Conservation (phyloP, 2,329 filamentous ascomycete genomes). For the Colletotrichum sp. region DNA sequence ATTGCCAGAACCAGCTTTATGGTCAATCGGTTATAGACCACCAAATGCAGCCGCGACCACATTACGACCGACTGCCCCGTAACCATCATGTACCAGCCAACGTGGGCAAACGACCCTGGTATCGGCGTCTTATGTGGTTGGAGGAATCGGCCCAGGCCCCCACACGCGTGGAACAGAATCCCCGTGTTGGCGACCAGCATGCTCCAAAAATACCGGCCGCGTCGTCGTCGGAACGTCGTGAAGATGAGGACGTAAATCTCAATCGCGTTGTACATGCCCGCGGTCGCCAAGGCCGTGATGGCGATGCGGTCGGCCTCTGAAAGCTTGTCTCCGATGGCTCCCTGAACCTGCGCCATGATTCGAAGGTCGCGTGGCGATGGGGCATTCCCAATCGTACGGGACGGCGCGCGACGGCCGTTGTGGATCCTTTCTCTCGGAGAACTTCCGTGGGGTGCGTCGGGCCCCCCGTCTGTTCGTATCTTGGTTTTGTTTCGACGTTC, state of each 20-base stretch:
- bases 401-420: neutral
- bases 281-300: slow-evolving; percentile 2
- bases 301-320: neutral
- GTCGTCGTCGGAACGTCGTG: slow-evolving; percentile 26
- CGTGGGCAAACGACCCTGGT: slow-evolving; percentile 35
- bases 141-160: slow-evolving; percentile 39
- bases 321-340: neutral
- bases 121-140: slow-evolving; percentile 42
- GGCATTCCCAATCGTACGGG: neutral
- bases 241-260: slow-evolving; percentile 30
- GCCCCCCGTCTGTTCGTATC: neutral
- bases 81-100: slow-evolving; percentile 59
- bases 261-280: slow-evolving; percentile 24
- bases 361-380: neutral
- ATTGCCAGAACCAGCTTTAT: slow-evolving; percentile 45
- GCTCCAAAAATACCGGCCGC: slow-evolving; percentile 34
- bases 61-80: slow-evolving; percentile 42
- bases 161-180: slow-evolving; percentile 61
- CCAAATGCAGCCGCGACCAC: slow-evolving; percentile 59
- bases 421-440: neutral
- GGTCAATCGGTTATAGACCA: slow-evolving; percentile 37
- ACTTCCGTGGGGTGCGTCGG: neutral
- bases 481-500: neutral
- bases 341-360: slow-evolving; percentile 13
- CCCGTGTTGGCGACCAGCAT: slow-evolving; percentile 28